Base-by-base conservation (phyloP, 2,329 filamentous ascomycete species). In the Hymenoscyphus infarciens region DNA sequence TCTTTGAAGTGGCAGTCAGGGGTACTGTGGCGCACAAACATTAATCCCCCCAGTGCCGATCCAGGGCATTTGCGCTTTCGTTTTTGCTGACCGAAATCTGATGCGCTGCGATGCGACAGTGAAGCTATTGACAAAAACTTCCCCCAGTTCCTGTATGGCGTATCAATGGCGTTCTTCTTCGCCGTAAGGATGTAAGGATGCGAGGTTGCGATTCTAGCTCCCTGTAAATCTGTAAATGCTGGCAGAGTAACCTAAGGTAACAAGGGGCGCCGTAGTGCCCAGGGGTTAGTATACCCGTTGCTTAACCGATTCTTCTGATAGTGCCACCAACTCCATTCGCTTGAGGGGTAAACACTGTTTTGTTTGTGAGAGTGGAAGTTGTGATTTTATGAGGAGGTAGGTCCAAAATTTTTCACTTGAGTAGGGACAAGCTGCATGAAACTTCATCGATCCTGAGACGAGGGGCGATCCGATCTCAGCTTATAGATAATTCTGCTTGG, bases 11-110 rank as follows among this genome's bases (percentile, higher is more conserved):
- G 54, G 61, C 63, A 67, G 67, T 72, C 69, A 72, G 68, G 70
- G 70, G 70, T 69, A 49, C n/a, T 49, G 68, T 60, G 60, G 61
- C 60, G 65, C 65, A 59, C 66, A 64, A 66, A 70, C 70, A 71
- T 71, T 68, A 68, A 70, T 69, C 67, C 66, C 65, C 61, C 64
- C 56, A 66, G 42, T 65, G 67, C 67, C 64, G 64, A 66, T 56
- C 59, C 58, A 63, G 62, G 59, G 61, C 56, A 62, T 64, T 59
- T 53, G 58, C 49, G 61, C 61, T 63, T 61, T 59, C 63, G 35
- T 31, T 10, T 38, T 19, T 49, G 39, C 56, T 19, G 42, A 31
- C 5, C 25, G 35, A 45, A 15, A 19, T 25, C 22, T 8, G 27
- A 53, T 31, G 25, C 11, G 29, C 11, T 56, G 29, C 13, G 29